These are phyloP conservation scores for Colletotrichum sp. DNA, from an alignment of 2,329 filamentous ascomycete genomes.

Conservation along the genomic window DNA sequence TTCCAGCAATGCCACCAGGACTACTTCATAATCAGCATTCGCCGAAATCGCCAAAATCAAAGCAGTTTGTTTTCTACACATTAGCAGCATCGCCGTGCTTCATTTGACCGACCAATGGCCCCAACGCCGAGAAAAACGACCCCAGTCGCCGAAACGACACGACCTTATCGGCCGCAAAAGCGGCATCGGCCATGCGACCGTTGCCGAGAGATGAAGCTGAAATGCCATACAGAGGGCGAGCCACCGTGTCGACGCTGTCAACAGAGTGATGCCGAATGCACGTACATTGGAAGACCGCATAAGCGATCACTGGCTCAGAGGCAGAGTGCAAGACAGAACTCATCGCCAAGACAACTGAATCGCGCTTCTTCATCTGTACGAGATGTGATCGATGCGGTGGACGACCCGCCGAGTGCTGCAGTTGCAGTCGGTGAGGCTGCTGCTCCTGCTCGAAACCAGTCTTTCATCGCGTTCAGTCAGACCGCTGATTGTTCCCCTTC, in stretches of 20 bases:
- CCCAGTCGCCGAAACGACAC: background rate
- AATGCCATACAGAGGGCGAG: conserved; percentile 4
- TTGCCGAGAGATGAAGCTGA: conserved; percentile 8
- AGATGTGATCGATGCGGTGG: background rate
- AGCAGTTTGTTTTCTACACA: background rate
- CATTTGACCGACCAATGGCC: background rate
- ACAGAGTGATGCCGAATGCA: conserved; percentile 5
- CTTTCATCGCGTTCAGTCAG: background rate
- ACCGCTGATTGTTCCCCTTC: background rate
- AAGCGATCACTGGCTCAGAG: background rate
- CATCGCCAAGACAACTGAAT: background rate
- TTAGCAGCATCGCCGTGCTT: background rate
- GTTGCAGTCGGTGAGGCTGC: background rate
- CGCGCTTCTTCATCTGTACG: background rate
- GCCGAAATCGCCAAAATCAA: background rate
- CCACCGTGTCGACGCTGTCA: conserved; percentile 1
- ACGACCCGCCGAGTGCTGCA: background rate
- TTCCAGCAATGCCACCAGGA: accelerated
- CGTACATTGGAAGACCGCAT: conserved; percentile 7
- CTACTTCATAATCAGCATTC: background rate
- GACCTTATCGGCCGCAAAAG: conserved; percentile 18
- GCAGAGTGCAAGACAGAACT: background rate
- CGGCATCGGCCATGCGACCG: background rate
- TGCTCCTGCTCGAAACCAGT: accelerated
- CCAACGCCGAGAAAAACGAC: background rate